Evolutionary conservation across 495 filamentous ascomycete species (phyloP), one percentile per base, ranked within the genome.

Genomic region (Xylaria venustula): DNA sequence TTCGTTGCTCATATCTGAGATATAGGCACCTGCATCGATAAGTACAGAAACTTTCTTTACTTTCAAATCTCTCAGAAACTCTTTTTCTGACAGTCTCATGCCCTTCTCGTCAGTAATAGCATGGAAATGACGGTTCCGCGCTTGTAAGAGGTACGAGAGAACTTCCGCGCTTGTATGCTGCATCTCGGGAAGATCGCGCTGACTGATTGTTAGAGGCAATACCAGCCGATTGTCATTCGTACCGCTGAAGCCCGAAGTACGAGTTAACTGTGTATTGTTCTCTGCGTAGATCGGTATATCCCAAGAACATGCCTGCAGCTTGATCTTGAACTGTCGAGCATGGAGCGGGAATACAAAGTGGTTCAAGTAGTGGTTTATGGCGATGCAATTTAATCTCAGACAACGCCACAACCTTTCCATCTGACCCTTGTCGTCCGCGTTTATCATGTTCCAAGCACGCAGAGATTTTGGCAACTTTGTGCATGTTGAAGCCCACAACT

Each of bases 161-260:
- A 85, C 83, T 57, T 83, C 79, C 0, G 83, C 80, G 56, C 80
- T 84, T 3, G 81, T 84, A 49, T 83, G 79, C 0, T 64, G 65
- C 7, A 84, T 58, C 3, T 65, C 59, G 0, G 71, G 70, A 0
- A 85, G 80, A 59, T 85, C 81, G 0, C 78, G 58, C 58, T 85
- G 83, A 23, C 68, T 73, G 54, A 85, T 81, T 0, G 71, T 83
- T 17, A 85, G 54, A 1, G 82, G 82, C 9, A 85, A 66, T 70
- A 82, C 72, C 1, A 61, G 52, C 17, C 77, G 68, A 47, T 74
- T 77, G 61, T 85, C 81, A 45, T 84, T 85, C 0, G 82, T 85
- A 0, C 83, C 83, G 42, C 77, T 81, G 63, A 85, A 85, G 2
- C 83, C 82, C 0, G 83, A 83, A 0, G 81, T 83, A 37, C 65